Evolutionary conservation across 805 yeast species (phyloP).

Genomic region (Spathaspora girioi): DNA sequence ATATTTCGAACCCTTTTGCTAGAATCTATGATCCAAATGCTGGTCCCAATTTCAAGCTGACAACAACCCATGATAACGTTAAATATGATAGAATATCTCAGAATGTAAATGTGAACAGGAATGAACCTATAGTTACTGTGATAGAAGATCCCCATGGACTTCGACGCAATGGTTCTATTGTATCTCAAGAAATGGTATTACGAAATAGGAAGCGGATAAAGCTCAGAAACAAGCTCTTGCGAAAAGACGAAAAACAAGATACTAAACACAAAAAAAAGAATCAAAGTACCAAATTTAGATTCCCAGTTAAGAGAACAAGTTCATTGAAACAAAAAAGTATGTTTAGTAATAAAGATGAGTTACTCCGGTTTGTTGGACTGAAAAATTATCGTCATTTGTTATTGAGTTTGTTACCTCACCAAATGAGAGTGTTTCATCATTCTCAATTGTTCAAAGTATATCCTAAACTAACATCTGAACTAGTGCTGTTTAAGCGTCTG

Average conservation of each 20-base stretch:
- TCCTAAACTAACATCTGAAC: constrained; percentile 11
- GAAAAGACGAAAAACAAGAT: constrained; percentile 10
- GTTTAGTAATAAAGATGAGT: constrained; percentile 17
- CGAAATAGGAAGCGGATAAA: constrained; percentile 27
- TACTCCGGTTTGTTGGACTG: constrained; percentile 17
- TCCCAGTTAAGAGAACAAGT: constrained; percentile 33
- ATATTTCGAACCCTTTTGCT: not conserved
- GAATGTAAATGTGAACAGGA: too few relatives aligned
- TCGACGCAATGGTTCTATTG: constrained; percentile 23
- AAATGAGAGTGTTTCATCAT: constrained; percentile 24
- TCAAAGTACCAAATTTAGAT: constrained; percentile 16
- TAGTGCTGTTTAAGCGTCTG: not conserved
- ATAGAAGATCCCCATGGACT: constrained; percentile 8
- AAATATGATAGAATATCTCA: not conserved
- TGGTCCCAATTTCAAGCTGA: not conserved
- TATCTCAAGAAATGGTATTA: constrained; percentile 28
- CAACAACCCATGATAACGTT: not conserved
- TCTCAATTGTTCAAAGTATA: constrained; percentile 10
- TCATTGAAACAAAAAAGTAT: constrained; percentile 25
- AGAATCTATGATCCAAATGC: not conserved
- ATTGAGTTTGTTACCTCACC: constrained; percentile 25
- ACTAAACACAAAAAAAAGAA: not conserved
- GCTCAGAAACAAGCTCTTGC: constrained; percentile 25
- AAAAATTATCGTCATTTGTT: constrained; percentile 19
- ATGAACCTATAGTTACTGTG: constrained; percentile 23